Conservation (phyloP, 2,329 filamentous ascomycete genomes). For the Apiospora koreana region DNA sequence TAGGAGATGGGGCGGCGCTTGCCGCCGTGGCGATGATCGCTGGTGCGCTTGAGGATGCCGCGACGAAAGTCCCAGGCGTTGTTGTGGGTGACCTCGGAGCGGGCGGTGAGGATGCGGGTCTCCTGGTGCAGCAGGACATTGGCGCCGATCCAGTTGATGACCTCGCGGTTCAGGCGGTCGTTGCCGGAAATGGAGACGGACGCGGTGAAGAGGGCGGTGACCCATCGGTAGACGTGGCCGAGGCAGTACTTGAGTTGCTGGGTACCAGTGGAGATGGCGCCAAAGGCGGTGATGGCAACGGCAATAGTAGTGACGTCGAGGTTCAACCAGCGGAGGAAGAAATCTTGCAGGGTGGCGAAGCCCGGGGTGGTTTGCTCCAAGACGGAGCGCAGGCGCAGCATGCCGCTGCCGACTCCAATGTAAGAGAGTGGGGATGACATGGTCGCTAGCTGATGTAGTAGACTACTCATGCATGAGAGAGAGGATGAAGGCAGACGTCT, state of each 20-base stretch:
- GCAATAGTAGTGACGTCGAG: conserved; percentile 36
- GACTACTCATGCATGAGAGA: background rate
- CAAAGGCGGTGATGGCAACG: conserved; percentile 35
- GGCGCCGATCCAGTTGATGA: conserved; percentile 39
- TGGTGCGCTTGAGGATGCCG: conserved; percentile 26
- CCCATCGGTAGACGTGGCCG: conserved; percentile 36
- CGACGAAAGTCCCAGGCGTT: conserved; percentile 33
- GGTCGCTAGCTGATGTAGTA: background rate
- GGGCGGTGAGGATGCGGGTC: conserved; percentile 36
- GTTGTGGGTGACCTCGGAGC: conserved; percentile 32
- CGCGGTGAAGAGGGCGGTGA: conserved; percentile 38
- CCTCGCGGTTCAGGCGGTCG: conserved; percentile 39
- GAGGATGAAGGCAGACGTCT: background rate
- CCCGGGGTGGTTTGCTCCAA: conserved; percentile 24
- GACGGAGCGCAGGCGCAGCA: background rate
- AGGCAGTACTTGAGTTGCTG: conserved; percentile 30
- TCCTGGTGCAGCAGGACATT: conserved; percentile 33
- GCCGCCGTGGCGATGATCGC: conserved; percentile 32
- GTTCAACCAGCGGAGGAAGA: conserved; percentile 36
- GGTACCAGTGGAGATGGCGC: conserved; percentile 33
- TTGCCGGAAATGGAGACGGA: conserved; percentile 38
- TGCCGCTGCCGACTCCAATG: background rate
- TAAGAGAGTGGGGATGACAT: background rate
- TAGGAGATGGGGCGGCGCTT: conserved; percentile 38
- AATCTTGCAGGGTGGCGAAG: conserved; percentile 30